Conservation (phyloP, 75 land plant species). For the Pinus albicaulis region DNA sequence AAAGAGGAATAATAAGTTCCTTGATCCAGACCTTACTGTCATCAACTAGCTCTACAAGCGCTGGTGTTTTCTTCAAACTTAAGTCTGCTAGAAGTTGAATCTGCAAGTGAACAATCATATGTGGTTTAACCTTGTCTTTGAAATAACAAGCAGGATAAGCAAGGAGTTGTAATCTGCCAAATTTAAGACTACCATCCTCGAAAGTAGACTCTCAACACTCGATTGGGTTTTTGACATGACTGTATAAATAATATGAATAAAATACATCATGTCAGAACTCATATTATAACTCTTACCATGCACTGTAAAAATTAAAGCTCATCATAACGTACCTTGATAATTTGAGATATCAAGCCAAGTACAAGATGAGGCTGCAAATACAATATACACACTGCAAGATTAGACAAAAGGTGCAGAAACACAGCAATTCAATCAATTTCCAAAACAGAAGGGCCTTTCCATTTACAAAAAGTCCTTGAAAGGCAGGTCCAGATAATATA, state of each 20-base stretch:
- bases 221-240: background rate
- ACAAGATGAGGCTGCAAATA: constrained; percentile 92
- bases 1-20: background rate
- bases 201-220: background rate
- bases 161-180: background rate
- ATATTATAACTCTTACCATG: background rate
- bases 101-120: constrained; percentile 29
- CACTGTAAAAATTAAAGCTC: background rate
- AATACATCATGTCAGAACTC: background rate
- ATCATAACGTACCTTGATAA: constrained; percentile 72
- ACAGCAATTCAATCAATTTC: background rate
- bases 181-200: background rate
- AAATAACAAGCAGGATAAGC: background rate
- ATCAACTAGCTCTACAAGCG: constrained; percentile 89
- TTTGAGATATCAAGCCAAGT: constrained; percentile 93
- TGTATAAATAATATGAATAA: background rate
- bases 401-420: background rate
- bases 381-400: background rate
- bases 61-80: constrained; percentile 96
- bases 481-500: background rate
- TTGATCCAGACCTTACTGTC: constrained; percentile 73
- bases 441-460: background rate
- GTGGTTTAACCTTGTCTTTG: background rate
- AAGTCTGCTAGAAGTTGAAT: constrained; percentile 95
- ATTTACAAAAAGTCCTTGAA: background rate